Conservation (phyloP, 2,329 filamentous ascomycete genomes). For the Talaromyces sp. region DNA sequence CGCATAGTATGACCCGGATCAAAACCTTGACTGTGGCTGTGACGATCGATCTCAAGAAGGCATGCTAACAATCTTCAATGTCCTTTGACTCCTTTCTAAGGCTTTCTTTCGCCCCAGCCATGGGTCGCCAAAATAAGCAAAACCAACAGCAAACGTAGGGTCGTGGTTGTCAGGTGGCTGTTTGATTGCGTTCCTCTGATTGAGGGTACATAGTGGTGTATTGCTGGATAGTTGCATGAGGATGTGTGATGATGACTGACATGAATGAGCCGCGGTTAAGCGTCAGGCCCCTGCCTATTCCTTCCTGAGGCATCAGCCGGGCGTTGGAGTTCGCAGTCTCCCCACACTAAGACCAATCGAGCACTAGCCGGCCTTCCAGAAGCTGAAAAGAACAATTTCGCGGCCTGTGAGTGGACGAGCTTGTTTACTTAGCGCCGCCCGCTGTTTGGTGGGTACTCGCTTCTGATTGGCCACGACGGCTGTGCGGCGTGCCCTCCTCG, state of each 20-base stretch:
- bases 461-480: not conserved
- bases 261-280: not conserved
- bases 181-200: not conserved
- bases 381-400: constrained; percentile 5
- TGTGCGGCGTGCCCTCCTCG: not conserved
- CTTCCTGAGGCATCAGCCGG: constrained; percentile 1
- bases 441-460: not conserved
- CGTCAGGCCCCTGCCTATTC: not conserved
- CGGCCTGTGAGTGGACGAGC: constrained; percentile 1
- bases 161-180: not conserved
- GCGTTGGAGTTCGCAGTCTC: not conserved
- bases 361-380: constrained; percentile 3
- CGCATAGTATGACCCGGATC: not conserved
- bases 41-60: not conserved
- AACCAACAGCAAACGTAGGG: not conserved
- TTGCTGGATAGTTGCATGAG: not conserved
- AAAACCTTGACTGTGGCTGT: not conserved
- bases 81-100: too few relatives aligned
- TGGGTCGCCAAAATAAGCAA: not conserved
- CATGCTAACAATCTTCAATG: not conserved
- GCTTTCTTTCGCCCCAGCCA: not conserved
- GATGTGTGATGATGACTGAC: not conserved
- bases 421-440: constrained; percentile 3
- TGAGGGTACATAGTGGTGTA: not conserved
- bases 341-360: not conserved